Evolutionary conservation across 2,329 filamentous ascomycete genomes (phyloP).

Genomic region (Diaporthe destruens): DNA sequence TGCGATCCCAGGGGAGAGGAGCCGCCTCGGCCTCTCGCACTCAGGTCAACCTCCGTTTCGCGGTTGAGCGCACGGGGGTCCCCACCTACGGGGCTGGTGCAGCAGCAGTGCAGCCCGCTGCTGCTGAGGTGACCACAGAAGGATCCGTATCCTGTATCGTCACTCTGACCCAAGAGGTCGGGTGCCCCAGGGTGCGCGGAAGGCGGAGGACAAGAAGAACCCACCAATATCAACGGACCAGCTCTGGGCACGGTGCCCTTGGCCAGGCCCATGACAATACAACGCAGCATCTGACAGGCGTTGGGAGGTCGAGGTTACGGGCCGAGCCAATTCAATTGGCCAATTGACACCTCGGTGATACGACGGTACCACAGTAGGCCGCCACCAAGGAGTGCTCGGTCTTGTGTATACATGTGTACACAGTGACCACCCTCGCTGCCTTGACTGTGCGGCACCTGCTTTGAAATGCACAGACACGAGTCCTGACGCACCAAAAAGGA

Average conservation of each 20-base stretch:
- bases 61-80: not conserved
- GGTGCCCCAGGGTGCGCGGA: not conserved
- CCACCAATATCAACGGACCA: slow-evolving; percentile 2
- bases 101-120: too few species aligned
- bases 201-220: not conserved
- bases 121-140: slow-evolving; percentile 8
- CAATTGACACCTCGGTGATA: slow-evolving; percentile 9
- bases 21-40: slow-evolving; percentile 30
- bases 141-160: not conserved
- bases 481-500: not conserved
- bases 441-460: not conserved
- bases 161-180: not conserved
- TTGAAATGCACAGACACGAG: slow-evolving; percentile 3
- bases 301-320: slow-evolving; percentile 24
- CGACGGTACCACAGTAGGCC: not conserved
- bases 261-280: slow-evolving; percentile 38
- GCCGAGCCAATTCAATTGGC: slow-evolving; percentile 13
- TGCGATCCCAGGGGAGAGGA: slow-evolving; percentile 15
- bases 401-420: too few species aligned
- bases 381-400: not conserved
- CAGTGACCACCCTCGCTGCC: too few species aligned
- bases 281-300: slow-evolving; percentile 31
- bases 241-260: slow-evolving; percentile 30
- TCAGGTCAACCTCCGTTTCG: slow-evolving; percentile 15
- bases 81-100: too few species aligned